These are phyloP conservation scores for Plasmodium gaboni DNA, from an alignment of 169 alveolate genomes.

Conservation along the genomic window DNA sequence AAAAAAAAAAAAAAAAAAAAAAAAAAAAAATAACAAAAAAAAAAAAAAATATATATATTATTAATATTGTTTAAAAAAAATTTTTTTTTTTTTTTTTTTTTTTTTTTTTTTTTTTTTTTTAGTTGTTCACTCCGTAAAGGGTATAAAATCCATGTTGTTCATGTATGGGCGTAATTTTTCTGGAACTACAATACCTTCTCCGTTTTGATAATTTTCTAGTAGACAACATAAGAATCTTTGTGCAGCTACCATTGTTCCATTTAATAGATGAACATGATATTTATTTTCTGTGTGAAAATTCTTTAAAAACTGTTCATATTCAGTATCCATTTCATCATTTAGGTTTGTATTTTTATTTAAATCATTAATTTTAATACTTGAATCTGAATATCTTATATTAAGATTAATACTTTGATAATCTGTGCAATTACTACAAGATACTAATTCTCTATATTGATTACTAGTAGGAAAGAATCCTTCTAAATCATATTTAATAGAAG, in stretches of 20 bases:
- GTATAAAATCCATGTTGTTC: constrained; percentile 92
- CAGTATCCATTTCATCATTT: constrained; percentile 83
- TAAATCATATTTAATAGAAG: constrained; percentile 98
- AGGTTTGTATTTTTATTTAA: background rate
- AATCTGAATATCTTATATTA: constrained; percentile 80
- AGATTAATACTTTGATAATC: constrained; percentile 95
- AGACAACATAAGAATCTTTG: constrained; percentile 97
- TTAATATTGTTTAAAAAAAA: background rate
- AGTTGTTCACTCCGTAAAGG: constrained; percentile 71
- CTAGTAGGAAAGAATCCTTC: constrained; percentile 99
- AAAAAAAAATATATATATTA: background rate
- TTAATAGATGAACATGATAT: constrained; percentile 96
- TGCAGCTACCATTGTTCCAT: constrained; percentile 99
- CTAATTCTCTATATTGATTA: constrained; percentile 96
- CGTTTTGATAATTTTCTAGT: constrained; percentile 96
- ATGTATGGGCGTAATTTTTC: constrained; percentile 93
- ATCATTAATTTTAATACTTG: constrained; percentile 38
- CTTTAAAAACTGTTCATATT: constrained; percentile 90
- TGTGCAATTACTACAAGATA: constrained; percentile 99
- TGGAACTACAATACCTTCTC: constrained; percentile 95
- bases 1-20: background rate
- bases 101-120: background rate
- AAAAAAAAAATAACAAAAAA: background rate
- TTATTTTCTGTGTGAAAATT: constrained; percentile 83
- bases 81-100: constrained; percentile 9